These are phyloP conservation scores for Fagus crenata DNA, from an alignment of 306 rosid species.

Conservation along the genomic window DNA sequence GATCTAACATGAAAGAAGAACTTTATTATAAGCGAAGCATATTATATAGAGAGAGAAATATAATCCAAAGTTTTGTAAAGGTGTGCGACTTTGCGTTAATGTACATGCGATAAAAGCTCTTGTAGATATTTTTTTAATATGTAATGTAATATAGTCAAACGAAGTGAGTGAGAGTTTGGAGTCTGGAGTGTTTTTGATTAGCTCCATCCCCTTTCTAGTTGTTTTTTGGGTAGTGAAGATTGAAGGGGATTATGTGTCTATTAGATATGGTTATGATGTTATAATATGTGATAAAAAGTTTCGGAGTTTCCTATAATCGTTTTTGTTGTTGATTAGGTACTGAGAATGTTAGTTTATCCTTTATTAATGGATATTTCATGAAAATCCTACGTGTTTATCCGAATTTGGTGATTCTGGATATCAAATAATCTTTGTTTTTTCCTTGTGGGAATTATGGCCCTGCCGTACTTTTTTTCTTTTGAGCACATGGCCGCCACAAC, in stretches of 20 bases:
- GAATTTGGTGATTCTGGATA: too few relatives aligned
- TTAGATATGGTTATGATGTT: not conserved
- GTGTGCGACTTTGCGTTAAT: not conserved
- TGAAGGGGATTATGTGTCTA: not conserved
- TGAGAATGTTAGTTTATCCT: too few relatives aligned
- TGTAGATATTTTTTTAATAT: not conserved
- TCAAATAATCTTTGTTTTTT: too few relatives aligned
- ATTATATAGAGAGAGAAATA: not conserved
- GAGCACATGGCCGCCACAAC: not conserved
- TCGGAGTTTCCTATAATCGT: not conserved
- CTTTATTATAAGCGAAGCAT: not conserved
- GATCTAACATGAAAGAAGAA: conserved; percentile 13
- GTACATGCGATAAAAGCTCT: not conserved
- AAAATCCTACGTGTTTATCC: too few relatives aligned
- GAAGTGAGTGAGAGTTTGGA: not conserved
- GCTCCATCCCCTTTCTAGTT: not conserved
- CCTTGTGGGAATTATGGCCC: too few relatives aligned
- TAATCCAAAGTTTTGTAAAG: not conserved
- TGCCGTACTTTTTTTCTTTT: not conserved
- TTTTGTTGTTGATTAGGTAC: not conserved
- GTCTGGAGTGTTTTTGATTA: not conserved
- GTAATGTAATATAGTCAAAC: not conserved
- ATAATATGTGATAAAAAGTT: not conserved
- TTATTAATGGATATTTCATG: too few relatives aligned
- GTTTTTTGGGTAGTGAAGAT: not conserved